Conservation (phyloP, 2,329 filamentous ascomycete genomes). For the Neonectria ditissima region DNA sequence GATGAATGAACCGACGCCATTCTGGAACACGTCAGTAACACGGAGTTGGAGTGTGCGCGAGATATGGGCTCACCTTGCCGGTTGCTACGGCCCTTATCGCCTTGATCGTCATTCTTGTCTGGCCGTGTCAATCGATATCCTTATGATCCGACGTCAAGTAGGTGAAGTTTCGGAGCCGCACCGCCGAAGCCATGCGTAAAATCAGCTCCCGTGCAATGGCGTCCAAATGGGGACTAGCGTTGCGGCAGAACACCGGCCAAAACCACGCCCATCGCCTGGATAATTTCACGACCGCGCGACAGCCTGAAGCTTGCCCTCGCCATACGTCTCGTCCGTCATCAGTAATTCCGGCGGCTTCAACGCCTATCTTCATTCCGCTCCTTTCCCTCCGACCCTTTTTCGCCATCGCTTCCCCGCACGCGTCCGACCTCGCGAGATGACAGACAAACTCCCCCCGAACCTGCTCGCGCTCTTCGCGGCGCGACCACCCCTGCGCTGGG, state of each 20-base stretch:
- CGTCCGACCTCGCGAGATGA: conserved; percentile 71
- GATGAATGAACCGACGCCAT: conserved; percentile 96
- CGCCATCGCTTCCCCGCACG: conserved; percentile 15
- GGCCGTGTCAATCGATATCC: conserved; percentile 44
- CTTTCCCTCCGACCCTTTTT: conserved; percentile 14
- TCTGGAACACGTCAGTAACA: conserved; percentile 64
- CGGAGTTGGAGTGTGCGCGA: background rate
- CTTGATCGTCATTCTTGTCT: conserved; percentile 66
- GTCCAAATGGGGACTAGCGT: conserved; percentile 45
- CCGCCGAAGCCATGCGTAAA: conserved; percentile 38
- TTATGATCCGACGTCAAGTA: conserved; percentile 43
- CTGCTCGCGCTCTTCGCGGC: conserved; percentile 95
- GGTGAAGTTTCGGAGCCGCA: conserved; percentile 35
- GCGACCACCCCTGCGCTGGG: conserved; percentile 90
- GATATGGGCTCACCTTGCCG: conserved; percentile 61
- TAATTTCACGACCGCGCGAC: conserved; percentile 46
- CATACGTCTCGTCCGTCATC: conserved; percentile 26
- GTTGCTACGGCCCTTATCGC: conserved; percentile 64
- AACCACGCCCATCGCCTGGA: conserved; percentile 28
- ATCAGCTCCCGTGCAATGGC: conserved; percentile 37
- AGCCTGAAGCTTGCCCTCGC: conserved; percentile 27
- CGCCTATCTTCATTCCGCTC: conserved; percentile 30
- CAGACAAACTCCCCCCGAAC: conserved; percentile 94
- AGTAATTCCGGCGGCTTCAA: conserved; percentile 24
- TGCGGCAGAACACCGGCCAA: conserved; percentile 39